Conservation (phyloP, 1,284 basidiomycete species). For the Clitocybe nebularis region DNA sequence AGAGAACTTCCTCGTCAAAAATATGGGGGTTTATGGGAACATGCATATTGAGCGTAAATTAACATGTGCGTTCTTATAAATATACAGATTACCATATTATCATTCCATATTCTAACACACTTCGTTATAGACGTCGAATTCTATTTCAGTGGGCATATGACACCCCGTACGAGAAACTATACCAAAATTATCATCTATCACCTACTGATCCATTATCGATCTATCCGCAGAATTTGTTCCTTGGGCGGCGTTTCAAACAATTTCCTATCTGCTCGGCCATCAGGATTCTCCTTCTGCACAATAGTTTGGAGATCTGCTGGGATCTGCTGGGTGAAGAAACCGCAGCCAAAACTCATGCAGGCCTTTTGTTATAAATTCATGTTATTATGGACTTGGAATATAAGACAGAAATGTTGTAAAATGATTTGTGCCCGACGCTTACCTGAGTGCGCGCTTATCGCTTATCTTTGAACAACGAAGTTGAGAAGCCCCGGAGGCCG, state of each 20-base stretch:
- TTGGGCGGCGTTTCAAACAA: slow-evolving; percentile 49
- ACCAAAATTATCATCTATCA: slow-evolving; percentile 1
- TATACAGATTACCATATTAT: too few relatives aligned
- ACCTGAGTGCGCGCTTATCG: too few relatives aligned
- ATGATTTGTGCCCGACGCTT: not conserved
- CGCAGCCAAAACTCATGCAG: too few relatives aligned
- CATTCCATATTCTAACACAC: too few relatives aligned
- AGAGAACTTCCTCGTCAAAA: slow-evolving; percentile 60
- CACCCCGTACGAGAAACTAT: slow-evolving; percentile 46
- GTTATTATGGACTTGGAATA: too few relatives aligned
- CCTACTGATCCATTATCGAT: not conserved
- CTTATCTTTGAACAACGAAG: too few relatives aligned
- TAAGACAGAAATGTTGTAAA: not conserved
- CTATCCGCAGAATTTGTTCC: slow-evolving; percentile 48
- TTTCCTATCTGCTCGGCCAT: slow-evolving; percentile 48
- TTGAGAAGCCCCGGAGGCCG: too few relatives aligned
- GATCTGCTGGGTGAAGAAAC: too few relatives aligned
- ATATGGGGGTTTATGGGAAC: slow-evolving; percentile 57
- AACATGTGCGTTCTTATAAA: slow-evolving; percentile 42
- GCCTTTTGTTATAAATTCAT: too few relatives aligned
- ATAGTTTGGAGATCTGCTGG: slow-evolving; percentile 14
- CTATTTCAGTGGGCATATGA: slow-evolving; percentile 57
- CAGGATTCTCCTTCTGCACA: slow-evolving; percentile 42
- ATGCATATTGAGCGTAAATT: slow-evolving; percentile 60
- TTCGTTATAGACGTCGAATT: slow-evolving; percentile 44